These are phyloP conservation scores for Pleurotus ostreatus DNA, from an alignment of 768 basidiomycete genomes.

Conservation along the genomic window DNA sequence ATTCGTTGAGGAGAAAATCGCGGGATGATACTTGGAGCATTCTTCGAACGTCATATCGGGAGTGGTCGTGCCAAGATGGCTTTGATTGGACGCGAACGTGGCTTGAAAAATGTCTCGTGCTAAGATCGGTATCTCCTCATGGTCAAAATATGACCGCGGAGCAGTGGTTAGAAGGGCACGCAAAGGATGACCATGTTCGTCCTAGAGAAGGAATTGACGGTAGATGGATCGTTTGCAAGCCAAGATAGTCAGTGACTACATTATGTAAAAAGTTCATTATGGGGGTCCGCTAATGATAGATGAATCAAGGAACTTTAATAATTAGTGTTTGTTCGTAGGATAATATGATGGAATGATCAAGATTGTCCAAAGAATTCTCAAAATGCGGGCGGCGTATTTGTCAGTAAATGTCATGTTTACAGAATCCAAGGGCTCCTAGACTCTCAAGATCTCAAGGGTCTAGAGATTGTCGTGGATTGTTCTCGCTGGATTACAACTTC, in stretches of 20 bases:
- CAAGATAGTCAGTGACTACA: conserved; percentile 20
- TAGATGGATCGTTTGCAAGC: conserved; percentile 60
- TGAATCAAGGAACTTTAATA: no score
- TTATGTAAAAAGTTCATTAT: no score
- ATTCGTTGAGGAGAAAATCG: conserved; percentile 44
- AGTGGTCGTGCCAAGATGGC: conserved; percentile 41
- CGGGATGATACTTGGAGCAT: conserved; percentile 56
- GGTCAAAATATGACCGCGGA: conserved; percentile 15
- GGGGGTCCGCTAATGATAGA: no score
- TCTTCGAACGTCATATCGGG: conserved; percentile 61
- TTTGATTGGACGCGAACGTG: conserved; percentile 38
- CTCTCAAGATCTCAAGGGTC: not conserved
- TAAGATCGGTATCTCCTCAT: conserved; percentile 29
- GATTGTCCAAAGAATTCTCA: no score
- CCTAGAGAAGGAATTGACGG: conserved; percentile 54
- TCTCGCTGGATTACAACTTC: conserved; percentile 2
- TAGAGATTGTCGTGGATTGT: conserved; percentile 1
- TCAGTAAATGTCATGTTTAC: no score
- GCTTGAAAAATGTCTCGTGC: conserved; percentile 45
- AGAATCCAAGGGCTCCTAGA: not conserved
- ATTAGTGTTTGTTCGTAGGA: no score
- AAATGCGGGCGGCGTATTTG: no score
- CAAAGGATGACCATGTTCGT: conserved; percentile 41
- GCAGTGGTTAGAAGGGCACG: conserved; percentile 48
- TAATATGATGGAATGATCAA: no score